Evolutionary conservation across 495 filamentous ascomycete species (phyloP), one percentile per base, ranked within the genome.

Genomic region (Xanthoparmelia taractica): DNA sequence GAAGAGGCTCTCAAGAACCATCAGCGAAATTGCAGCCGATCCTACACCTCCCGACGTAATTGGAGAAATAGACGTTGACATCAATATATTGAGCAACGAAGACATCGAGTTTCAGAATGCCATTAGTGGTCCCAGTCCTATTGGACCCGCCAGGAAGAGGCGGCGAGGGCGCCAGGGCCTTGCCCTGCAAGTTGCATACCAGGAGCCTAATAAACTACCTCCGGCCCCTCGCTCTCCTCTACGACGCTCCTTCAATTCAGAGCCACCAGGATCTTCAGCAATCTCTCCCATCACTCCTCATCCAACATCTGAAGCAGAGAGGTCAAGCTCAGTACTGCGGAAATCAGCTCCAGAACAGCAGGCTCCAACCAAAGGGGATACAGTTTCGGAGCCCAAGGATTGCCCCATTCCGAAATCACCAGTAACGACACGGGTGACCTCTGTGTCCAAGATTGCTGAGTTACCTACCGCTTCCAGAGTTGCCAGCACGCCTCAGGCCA

Each of bases 1-100:
- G 54, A 75, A 75, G 40, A 71, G 73, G 38, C 77, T 75, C 47
- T 74, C 76, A 23, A 73, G 77, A 50, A 70, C 72, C 41, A 65
- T 82, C 57, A 76, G 77, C 11, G 77, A 80, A 27, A 81, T 82
- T 65, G 77, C 75, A 8, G 73, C 72, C 0, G 76, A 81, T 45
- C 70, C 68, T 45, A 77, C 78, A 8, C 79, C 79, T 4, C 71
- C 74, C 37, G 71, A 73, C 45, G 70, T 68, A 31, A 68, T 63
- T 15, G 69, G 68, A 38, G 66, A 64, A 17, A 73, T 74, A n/a
- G 78, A 80, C 47, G 56, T 79, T 11, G 73, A 76, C 23, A 71
- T 80, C 43, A 72, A 71, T 25, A 70, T 81, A 15, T 69, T 80
- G 31, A 76, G 73, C 1, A 73, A 71, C 2, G 78, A 80, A 2